A percentile compares a stretch with the other conserved stretches of the same genome.
These are phyloP conservation scores for Trichophyton verrucosum DNA, from an alignment of 2,329 filamentous ascomycete species.

Conservation along the genomic window DNA sequence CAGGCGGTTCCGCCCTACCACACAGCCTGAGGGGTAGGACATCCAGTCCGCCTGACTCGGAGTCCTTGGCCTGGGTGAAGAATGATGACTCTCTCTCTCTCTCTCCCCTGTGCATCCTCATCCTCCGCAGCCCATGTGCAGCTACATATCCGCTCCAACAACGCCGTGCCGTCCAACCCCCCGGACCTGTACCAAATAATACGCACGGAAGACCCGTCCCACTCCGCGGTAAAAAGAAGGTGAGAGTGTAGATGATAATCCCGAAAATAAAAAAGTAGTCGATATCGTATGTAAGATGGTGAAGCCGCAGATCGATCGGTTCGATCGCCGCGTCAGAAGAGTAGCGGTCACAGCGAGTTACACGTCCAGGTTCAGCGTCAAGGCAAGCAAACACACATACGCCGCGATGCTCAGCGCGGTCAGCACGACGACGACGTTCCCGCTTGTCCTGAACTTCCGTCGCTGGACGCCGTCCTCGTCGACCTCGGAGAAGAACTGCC, in stretches of 20 bases:
- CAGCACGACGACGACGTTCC: constrained; percentile 52
- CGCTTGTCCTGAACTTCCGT: constrained; percentile 53
- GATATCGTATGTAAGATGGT: not conserved
- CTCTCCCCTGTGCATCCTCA: not conserved
- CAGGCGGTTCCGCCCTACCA: not conserved
- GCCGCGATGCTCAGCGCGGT: constrained; percentile 51
- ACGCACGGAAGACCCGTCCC: not conserved
- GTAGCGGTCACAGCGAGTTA: constrained; percentile 3
- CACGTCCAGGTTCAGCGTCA: constrained; percentile 38
- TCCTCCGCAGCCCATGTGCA: not conserved
- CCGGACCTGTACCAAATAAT: not conserved
- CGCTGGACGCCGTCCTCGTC: constrained; percentile 48
- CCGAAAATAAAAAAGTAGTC: not conserved
- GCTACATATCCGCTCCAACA: not conserved
- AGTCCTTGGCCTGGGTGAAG: not conserved
- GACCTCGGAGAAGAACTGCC: constrained; percentile 65
- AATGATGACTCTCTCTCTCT: not conserved
- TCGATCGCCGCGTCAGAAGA: too few relatives aligned
- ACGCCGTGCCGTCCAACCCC: not conserved
- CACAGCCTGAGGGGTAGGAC: not conserved
- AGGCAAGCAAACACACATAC: constrained; percentile 47
- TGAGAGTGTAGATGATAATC: not conserved
- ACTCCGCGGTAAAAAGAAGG: too few relatives aligned
- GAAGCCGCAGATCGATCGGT: too few relatives aligned
- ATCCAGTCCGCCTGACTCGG: not conserved